Base-by-base conservation (phyloP, 495 filamentous ascomycete genomes). In the Paragyromitra xinjiangensis region DNA sequence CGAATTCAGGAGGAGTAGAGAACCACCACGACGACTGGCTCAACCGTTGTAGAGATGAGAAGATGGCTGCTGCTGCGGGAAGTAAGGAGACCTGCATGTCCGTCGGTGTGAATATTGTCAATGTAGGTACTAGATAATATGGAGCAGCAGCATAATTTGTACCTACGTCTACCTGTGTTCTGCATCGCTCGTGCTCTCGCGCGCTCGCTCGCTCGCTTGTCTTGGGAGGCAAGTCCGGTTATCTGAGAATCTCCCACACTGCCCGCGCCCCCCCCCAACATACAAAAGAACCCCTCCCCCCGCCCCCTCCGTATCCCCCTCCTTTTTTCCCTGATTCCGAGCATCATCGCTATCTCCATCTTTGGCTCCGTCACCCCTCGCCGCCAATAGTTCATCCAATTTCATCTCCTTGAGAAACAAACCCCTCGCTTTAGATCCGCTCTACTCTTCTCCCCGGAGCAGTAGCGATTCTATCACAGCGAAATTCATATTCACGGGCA, bases 211-310 rank as follows among this genome's bases (percentile, higher is more conserved):
- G 16, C 68, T 73, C 40, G 59, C 68, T 65, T 64, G 73, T 77
- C 72, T 45, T 69, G 72, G 71, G 24, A 29, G 24, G 12, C 42
- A 56, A 44, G 73, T 45, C 73, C 61, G 73, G 67, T 71, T 75
- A 75, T 75, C 73, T 76, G 67, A 55, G 59, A 71, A 64, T 44
- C 70, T 42, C 45, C 59, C 70, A 73, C 70, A 65, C 58, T 71
- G 40, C 59, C 58, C 45, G 26, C 26, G 26, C 11, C 40, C 64
- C 73, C 65, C 74, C 73, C 69, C 61, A 66, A 73, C 74, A 12
- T 77, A 77, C 74, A 77, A 77, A 77, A 77, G 74, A 77, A 77
- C 74, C 74, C 71, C 63, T 73, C 71, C 71, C 64, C 71, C 74
- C 74, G 61, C 69, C 74, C 68, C 74, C 74, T 73, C 69, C 61